These are phyloP conservation scores for Termitomyces sp. DNA, from an alignment of 768 basidiomycete genomes.

Conservation along the genomic window DNA sequence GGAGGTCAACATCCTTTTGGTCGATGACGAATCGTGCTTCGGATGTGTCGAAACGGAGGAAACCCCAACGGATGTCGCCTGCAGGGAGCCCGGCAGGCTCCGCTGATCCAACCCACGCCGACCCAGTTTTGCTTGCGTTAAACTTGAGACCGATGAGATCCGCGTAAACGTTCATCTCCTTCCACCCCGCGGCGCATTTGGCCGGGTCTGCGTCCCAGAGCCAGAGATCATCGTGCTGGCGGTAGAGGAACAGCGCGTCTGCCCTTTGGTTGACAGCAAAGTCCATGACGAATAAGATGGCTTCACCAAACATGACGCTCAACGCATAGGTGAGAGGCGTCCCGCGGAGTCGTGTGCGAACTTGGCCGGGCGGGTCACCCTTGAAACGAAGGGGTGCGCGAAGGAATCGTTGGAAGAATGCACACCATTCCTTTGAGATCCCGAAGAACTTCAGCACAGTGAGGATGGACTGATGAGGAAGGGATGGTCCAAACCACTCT, in stretches of 20 bases:
- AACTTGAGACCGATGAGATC: conserved; percentile 37
- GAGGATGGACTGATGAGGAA: too few species aligned
- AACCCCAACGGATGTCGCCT: conserved; percentile 20
- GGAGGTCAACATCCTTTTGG: conserved; percentile 24
- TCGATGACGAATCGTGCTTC: conserved; percentile 17
- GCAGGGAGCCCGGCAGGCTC: conserved; percentile 13
- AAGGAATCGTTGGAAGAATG: too few species aligned
- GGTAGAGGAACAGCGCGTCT: conserved; percentile 39
- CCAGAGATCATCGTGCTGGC: conserved; percentile 44
- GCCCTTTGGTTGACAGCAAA: conserved; percentile 45
- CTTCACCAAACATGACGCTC: conserved; percentile 40
- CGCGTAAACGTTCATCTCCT: conserved; percentile 39
- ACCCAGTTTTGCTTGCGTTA: conserved; percentile 40
- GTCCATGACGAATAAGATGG: conserved; percentile 44
- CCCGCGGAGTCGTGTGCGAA: too few species aligned
- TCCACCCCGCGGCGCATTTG: conserved; percentile 37
- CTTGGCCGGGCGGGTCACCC: too few species aligned
- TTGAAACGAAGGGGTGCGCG: too few species aligned
- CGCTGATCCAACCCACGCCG: conserved; percentile 30
- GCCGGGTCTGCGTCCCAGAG: conserved; percentile 33
- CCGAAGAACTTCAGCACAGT: too few species aligned
- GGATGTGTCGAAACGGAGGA: conserved; percentile 15
- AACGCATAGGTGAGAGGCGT: neutral
- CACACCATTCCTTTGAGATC: too few species aligned
- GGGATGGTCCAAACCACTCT: too few species aligned